These are phyloP conservation scores for Sporormia fimetaria DNA, from an alignment of 495 filamentous ascomycete species.

Conservation along the genomic window DNA sequence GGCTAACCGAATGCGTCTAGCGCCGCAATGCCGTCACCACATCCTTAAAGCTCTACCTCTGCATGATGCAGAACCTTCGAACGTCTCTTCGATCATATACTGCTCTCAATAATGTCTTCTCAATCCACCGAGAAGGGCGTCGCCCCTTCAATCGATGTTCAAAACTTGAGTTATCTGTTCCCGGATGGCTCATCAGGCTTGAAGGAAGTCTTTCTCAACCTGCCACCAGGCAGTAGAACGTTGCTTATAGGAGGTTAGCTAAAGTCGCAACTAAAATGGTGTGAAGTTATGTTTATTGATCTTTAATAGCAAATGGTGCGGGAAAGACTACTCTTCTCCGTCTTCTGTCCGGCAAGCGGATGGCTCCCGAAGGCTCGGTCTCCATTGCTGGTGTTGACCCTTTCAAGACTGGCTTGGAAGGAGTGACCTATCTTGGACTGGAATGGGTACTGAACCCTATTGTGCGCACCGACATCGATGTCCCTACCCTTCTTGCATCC, in stretches of 20 bases:
- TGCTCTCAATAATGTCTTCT: conserved; percentile 17
- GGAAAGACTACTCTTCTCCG: conserved; percentile 95
- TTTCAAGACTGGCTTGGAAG: conserved; percentile 76
- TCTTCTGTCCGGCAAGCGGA: conserved; percentile 80
- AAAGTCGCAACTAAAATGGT: background rate
- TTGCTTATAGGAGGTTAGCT: conserved; percentile 74
- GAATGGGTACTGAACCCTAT: conserved; percentile 99
- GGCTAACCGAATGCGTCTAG: too few relatives aligned
- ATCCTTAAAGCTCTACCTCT: too few relatives aligned
- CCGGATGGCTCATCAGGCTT: conserved; percentile 68
- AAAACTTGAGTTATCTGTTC: conserved; percentile 77
- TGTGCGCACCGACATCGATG: conserved; percentile 87
- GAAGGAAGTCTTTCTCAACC: conserved; percentile 52
- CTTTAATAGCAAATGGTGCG: conserved; percentile 68
- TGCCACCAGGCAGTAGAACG: conserved; percentile 76
- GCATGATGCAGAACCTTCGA: too few relatives aligned
- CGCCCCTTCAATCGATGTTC: conserved; percentile 53
- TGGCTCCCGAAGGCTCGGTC: conserved; percentile 65
- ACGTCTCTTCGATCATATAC: too few relatives aligned
- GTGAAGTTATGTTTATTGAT: background rate
- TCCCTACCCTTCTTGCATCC: conserved; percentile 68
- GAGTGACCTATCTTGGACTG: conserved; percentile 90
- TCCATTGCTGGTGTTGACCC: conserved; percentile 73
- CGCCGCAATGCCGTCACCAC: too few relatives aligned
- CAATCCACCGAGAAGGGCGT: conserved; percentile 4